Evolutionary conservation across 768 basidiomycete genomes (phyloP).

Genomic region (Suillus sp.): DNA sequence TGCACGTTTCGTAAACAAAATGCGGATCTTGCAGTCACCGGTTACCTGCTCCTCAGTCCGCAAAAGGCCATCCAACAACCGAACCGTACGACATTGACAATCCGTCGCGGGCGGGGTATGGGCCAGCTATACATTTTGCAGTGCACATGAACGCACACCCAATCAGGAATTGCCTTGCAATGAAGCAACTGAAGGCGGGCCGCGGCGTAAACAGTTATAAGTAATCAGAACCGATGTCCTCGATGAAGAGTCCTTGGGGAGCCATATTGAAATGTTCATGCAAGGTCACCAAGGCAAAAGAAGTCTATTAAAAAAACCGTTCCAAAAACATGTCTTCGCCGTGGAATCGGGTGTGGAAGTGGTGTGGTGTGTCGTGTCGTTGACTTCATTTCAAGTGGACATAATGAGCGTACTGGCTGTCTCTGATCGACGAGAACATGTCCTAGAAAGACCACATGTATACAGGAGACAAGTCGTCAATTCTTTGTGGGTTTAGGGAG

Average conservation of each 20-base stretch:
- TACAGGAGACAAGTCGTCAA: not conserved
- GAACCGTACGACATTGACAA: not conserved
- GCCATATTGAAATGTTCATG: not conserved
- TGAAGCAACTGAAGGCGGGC: not conserved
- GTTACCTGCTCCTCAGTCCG: not conserved
- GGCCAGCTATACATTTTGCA: not conserved
- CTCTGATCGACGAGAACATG: not conserved
- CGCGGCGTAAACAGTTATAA: not conserved
- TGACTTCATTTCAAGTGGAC: not conserved
- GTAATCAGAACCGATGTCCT: not conserved
- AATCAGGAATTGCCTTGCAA: constrained; percentile 5
- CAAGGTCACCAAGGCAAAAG: constrained; percentile 5
- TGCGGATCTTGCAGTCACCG: constrained; percentile 5
- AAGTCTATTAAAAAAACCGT: not conserved
- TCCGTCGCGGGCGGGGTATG: constrained; percentile 1
- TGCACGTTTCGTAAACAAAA: constrained; percentile 4
- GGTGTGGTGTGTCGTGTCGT: not conserved
- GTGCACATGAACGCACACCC: constrained; percentile 9
- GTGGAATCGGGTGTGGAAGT: not conserved
- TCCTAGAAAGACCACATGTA: not conserved
- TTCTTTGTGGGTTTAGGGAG: constrained; percentile 1
- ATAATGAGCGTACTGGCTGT: not conserved
- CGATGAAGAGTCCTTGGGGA: not conserved
- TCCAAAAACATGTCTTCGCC: not conserved
- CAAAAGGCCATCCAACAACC: constrained; percentile 2